Evolutionary conservation across 179 eudicot species (phyloP).

Genomic region (Spinacia oleracea): DNA sequence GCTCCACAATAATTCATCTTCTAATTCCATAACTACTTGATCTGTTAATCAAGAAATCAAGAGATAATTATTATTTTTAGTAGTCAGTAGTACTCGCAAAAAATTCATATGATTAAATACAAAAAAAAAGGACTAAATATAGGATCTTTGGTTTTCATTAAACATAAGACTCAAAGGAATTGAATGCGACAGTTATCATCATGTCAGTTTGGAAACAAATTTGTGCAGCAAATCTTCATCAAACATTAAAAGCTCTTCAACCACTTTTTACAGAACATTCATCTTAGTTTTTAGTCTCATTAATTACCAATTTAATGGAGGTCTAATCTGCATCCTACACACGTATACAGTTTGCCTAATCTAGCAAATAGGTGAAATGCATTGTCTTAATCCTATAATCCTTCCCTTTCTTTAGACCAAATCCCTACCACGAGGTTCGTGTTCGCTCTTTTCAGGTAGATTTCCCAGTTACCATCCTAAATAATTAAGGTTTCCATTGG

Average conservation of each 20-base stretch:
- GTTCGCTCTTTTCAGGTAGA: too few species aligned
- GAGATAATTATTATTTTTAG: constrained; percentile 1
- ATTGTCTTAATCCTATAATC: not conserved
- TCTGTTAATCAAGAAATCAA: constrained; percentile 33
- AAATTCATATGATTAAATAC: constrained; percentile 4
- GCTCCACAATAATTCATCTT: constrained; percentile 71
- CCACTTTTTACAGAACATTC: constrained; percentile 13
- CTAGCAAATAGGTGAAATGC: not conserved
- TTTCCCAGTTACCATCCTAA: too few species aligned
- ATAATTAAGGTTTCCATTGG: too few species aligned
- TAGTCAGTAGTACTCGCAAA: constrained; percentile 15
- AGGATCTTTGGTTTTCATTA: constrained; percentile 15
- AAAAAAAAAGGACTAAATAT: constrained; percentile 5
- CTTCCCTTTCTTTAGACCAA: too few species aligned
- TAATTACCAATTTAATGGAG: constrained; percentile 5
- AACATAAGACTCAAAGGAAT: constrained; percentile 1
- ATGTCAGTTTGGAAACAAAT: constrained; percentile 7
- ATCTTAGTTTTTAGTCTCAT: constrained; percentile 2
- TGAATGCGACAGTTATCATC: constrained; percentile 21
- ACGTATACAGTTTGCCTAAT: not conserved
- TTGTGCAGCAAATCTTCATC: constrained; percentile 15
- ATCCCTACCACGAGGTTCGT: too few species aligned
- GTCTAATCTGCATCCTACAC: not conserved
- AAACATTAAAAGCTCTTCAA: constrained; percentile 15
- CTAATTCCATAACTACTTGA: constrained; percentile 41